Percentiles rank a stretch among this genome's conserved stretches.
phyloP scores from a whole-genome alignment of 805 yeast genomes.

The Dipodascopsis uninucleata region DNA sequence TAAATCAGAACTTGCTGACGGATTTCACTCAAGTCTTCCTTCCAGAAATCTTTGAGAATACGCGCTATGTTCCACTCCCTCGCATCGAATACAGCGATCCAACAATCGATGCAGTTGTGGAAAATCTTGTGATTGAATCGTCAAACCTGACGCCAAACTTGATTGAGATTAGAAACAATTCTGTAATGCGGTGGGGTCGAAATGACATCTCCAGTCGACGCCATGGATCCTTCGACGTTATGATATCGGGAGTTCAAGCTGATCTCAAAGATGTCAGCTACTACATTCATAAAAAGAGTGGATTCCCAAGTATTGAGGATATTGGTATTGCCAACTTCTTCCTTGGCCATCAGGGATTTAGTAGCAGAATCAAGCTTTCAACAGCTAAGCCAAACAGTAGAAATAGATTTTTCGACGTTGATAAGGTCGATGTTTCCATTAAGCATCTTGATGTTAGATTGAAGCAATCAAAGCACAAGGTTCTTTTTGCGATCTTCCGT shows the following conservation, averaged over 20 bases:
- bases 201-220: background rate
- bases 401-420: constrained; percentile 22
- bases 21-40: constrained; percentile 18
- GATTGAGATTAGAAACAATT: constrained; percentile 20
- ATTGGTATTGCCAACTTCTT: constrained; percentile 23
- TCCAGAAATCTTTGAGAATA: constrained; percentile 15
- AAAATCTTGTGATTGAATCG: constrained; percentile 23
- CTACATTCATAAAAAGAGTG: constrained; percentile 21
- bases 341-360: constrained; percentile 19
- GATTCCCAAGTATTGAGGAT: constrained; percentile 20
- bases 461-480: constrained; percentile 22
- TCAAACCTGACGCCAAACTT: constrained; percentile 21
- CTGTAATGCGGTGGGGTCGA: constrained; percentile 19
- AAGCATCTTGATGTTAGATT: constrained; percentile 15
- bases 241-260: constrained; percentile 18
- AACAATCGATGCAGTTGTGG: constrained; percentile 22
- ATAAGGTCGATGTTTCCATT: constrained; percentile 22
- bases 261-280: constrained; percentile 22
- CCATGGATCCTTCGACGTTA: constrained; percentile 11
- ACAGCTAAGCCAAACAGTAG: constrained; percentile 3
- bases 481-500: constrained; percentile 20
- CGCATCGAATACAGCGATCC: constrained; percentile 24
- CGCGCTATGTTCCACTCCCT: constrained; percentile 24
- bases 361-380: constrained; percentile 13
- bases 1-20: constrained; percentile 12